phyloP scores from a whole-genome alignment of 768 basidiomycete genomes.

The Leccinum imitatum region DNA sequence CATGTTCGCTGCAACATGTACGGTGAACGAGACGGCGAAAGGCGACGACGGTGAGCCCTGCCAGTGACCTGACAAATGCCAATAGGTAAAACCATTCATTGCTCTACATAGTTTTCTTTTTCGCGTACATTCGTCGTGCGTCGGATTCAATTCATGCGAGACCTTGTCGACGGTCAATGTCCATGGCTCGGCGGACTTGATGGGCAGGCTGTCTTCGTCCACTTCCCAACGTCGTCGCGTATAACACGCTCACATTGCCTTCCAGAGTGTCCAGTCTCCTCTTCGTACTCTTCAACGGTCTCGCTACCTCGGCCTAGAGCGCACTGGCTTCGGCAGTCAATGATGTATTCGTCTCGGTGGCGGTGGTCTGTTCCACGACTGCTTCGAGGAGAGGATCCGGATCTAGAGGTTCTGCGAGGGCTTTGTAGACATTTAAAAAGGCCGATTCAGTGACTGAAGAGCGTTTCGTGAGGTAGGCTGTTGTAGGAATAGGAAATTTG shows the following conservation, averaged over 20 bases:
- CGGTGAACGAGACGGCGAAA: neutral
- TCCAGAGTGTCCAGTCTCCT: slow-evolving; percentile 82
- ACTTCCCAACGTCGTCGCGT: neutral
- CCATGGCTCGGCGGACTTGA: slow-evolving; percentile 54
- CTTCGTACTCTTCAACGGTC: slow-evolving; percentile 63
- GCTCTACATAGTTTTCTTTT: slow-evolving; percentile 80
- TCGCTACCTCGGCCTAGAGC: slow-evolving; percentile 69
- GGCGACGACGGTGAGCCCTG: neutral
- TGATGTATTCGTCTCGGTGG: slow-evolving; percentile 41
- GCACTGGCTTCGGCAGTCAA: slow-evolving; percentile 66
- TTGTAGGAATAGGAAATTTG: slow-evolving; percentile 37
- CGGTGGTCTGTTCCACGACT: slow-evolving; percentile 94
- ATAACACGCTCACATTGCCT: slow-evolving; percentile 59
- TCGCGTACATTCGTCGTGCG: slow-evolving; percentile 91
- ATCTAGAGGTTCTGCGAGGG: slow-evolving; percentile 94
- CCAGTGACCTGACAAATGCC: neutral
- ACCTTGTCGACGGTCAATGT: slow-evolving; percentile 87
- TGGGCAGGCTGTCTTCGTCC: slow-evolving; percentile 5
- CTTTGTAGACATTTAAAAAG: slow-evolving; percentile 93
- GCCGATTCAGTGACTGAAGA: slow-evolving; percentile 92
- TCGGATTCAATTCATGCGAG: slow-evolving; percentile 87
- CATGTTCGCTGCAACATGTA: slow-evolving; percentile 68
- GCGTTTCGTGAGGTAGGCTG: slow-evolving; percentile 85
- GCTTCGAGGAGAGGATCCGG: slow-evolving; percentile 95
- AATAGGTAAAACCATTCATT: slow-evolving; percentile 46